Percentiles rank a stretch among this genome's conserved stretches.
Conservation (phyloP, 2,329 filamentous ascomycete species). For the Neonectria hederae region DNA sequence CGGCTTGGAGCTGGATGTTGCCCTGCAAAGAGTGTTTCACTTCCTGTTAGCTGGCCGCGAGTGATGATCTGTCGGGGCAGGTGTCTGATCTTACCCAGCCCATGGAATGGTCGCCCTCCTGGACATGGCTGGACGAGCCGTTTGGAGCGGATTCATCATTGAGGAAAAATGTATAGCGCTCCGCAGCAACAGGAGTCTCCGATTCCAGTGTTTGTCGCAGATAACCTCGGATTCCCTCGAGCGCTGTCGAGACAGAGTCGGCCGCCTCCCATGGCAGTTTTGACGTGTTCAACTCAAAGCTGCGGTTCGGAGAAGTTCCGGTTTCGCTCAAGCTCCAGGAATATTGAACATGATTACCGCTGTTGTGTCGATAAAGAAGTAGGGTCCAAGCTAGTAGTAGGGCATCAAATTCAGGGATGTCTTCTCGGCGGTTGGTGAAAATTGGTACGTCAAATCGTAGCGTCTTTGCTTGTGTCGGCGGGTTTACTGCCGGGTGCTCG, state of each 20-base stretch:
- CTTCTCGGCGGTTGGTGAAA: constrained; percentile 24
- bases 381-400: constrained; percentile 38
- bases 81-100: constrained; percentile 34
- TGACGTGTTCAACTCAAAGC: constrained; percentile 36
- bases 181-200: constrained; percentile 8
- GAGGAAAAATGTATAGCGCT: constrained; percentile 30
- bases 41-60: constrained; percentile 11
- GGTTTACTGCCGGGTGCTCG: constrained; percentile 8
- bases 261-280: constrained; percentile 33
- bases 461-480: constrained; percentile 21
- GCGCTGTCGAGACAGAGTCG: constrained; percentile 29
- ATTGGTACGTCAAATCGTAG: constrained; percentile 34
- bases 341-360: constrained; percentile 35
- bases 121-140: constrained; percentile 22
- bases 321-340: constrained; percentile 35
- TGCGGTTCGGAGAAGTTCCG: constrained; percentile 23
- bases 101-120: constrained; percentile 27
- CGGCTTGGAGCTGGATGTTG: constrained; percentile 37
- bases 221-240: constrained; percentile 29
- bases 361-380: constrained; percentile 38
- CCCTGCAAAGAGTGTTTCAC: constrained; percentile 20
- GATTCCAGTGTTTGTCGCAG: constrained; percentile 27
- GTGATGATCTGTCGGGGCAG: neutral
- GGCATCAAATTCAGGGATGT: constrained; percentile 28
- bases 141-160: constrained; percentile 35